Evolutionary conservation across 371 early-diverging fungal genomes (phyloP), one percentile per base, ranked within the genome.

Genomic region (Zopfochytrium polystomum): DNA sequence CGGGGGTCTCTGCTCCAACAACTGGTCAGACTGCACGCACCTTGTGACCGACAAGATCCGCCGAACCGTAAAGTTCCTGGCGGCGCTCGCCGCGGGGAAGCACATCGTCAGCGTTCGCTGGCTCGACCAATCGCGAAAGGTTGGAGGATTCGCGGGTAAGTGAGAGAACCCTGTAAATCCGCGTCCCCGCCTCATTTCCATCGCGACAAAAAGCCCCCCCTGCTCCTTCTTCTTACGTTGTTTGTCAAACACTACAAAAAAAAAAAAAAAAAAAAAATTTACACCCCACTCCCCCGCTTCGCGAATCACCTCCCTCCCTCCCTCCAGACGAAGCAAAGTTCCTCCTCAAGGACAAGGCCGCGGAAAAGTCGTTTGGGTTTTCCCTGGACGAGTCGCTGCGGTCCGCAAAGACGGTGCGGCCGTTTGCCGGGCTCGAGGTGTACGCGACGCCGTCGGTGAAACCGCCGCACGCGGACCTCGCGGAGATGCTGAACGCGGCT

Each of bases 61-160:
- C 20, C 66, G 80, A 23, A 80, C 80, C 7, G 72, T 73, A 22
- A 80, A 80, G 53, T 77, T 78, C 45, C 55, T 80, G 26, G 66
- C 71, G 42, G 74, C 73, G 20, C 45, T 80, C 4, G 53, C 77
- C n/a, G 68, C 74, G 4, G 80, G 79, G 4, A 76, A 75, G 51
- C 64, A 68, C 47, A 73, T 79, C n/a, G n/a, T n/a, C n/a, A n/a
- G n/a, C n/a, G n/a, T n/a, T n/a, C n/a, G n/a, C n/a, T n/a, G n/a
- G n/a, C 57, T 79, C 27, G 75, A 76, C 15, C 70, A 60, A 20
- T 67, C 67, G 46, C 52, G 67, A 38, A 73, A 69, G 47, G 68
- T 54, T 6, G 64, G 62, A 15, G 5, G 30, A 9, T 74, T 74
- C 55, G 66, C 64, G 6, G 73, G 79, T 79, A 50, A 43, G 68